Percentiles rank a stretch among this genome's conserved stretches.
Conservation (phyloP, 2,329 filamentous ascomycete genomes). For the Massarina eburnea region DNA sequence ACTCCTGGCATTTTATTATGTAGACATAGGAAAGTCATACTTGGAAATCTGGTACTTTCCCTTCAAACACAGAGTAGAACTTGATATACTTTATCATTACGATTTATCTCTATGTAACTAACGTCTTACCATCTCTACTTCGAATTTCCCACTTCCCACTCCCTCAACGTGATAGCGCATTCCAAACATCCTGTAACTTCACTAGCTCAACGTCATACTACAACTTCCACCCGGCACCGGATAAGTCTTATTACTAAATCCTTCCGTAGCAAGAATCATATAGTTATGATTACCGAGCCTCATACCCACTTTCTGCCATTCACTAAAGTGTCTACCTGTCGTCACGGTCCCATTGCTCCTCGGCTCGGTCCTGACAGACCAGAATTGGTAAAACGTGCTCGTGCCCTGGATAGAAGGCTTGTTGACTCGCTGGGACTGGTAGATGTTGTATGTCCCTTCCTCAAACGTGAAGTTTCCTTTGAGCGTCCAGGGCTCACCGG, state of each 20-base stretch:
- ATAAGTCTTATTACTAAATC: conserved; percentile 48
- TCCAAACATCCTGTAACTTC: too few species aligned
- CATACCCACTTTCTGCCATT: conserved; percentile 20
- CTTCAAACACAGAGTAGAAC: too few species aligned
- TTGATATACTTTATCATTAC: too few species aligned
- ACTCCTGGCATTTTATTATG: too few species aligned
- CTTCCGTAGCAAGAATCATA: conserved; percentile 54
- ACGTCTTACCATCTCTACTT: too few species aligned
- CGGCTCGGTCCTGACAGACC: conserved; percentile 24
- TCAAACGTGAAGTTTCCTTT: conserved; percentile 25
- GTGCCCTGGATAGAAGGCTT: conserved; percentile 52
- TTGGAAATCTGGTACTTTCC: too few species aligned
- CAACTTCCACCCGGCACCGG: conserved; percentile 13
- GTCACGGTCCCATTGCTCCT: conserved; percentile 21
- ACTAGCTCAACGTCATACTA: conserved; percentile 15
- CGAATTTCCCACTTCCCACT: not conserved
- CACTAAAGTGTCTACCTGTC: conserved; percentile 21
- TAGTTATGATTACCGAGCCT: conserved; percentile 19
- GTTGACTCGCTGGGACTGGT: conserved; percentile 31
- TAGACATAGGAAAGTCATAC: too few species aligned
- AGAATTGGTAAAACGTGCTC: conserved; percentile 54
- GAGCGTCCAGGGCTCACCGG: conserved; percentile 44
- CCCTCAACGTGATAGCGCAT: too few species aligned
- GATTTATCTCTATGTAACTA: too few species aligned
- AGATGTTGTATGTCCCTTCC: conserved; percentile 20